These are phyloP conservation scores for Laburnicola sp. DNA, from an alignment of 2,329 filamentous ascomycete species.

Conservation along the genomic window DNA sequence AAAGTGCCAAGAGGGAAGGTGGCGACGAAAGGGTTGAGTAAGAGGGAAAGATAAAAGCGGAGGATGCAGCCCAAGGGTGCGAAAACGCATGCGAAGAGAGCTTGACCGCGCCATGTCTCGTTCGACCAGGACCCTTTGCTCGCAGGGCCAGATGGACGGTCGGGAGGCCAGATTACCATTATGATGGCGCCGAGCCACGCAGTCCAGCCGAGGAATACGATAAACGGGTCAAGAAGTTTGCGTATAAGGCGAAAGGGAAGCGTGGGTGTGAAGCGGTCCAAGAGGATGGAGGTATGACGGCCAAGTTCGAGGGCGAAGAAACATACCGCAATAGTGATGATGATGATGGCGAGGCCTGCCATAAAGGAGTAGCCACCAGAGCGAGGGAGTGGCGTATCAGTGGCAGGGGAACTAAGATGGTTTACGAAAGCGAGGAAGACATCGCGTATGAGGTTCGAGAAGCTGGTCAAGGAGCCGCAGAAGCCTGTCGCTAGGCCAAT, in stretches of 20 bases:
- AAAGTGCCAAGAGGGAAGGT: constrained; percentile 88
- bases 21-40: constrained; percentile 68
- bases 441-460: constrained; percentile 83
- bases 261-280: constrained; percentile 62
- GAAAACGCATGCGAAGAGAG: constrained; percentile 77
- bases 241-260: constrained; percentile 62
- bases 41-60: constrained; percentile 72
- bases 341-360: constrained; percentile 74
- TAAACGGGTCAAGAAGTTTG: constrained; percentile 64
- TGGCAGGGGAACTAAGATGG: constrained; percentile 61
- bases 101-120: constrained; percentile 73
- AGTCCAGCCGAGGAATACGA: constrained; percentile 68
- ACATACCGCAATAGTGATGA: constrained; percentile 71
- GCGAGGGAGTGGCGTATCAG: constrained; percentile 42
- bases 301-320: constrained; percentile 71
- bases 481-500: constrained; percentile 85
- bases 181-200: constrained; percentile 79
- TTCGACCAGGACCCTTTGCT: constrained; percentile 34
- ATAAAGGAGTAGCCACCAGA: constrained; percentile 81
- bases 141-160: constrained; percentile 43
- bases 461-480: constrained; percentile 87
- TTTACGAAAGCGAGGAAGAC: constrained; percentile 79
- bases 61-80: constrained; percentile 77
- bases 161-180: constrained; percentile 71
- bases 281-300: constrained; percentile 69